phyloP scores from a whole-genome alignment of 495 filamentous ascomycete genomes.

The Xylaria flabelliformis region DNA sequence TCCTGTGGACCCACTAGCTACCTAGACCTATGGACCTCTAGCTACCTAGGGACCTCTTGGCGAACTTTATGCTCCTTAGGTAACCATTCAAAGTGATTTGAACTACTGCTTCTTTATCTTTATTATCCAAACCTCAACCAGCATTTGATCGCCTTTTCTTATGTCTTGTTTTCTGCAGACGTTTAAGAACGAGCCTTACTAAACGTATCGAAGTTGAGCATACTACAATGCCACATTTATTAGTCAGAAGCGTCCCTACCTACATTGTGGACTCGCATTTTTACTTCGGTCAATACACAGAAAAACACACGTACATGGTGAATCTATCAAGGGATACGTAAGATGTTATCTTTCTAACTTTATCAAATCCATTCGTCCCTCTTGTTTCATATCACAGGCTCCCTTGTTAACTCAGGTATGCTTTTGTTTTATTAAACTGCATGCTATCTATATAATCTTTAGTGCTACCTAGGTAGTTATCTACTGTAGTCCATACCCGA shows the following conservation, averaged over 20 bases:
- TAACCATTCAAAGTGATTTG: neutral
- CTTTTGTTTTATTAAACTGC: neutral
- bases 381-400: neutral
- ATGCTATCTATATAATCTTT: neutral
- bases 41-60: too few relatives aligned
- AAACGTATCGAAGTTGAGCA: too few relatives aligned
- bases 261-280: neutral
- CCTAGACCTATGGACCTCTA: too few relatives aligned
- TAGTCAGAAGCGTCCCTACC: neutral
- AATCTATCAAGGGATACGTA: neutral
- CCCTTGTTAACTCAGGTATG: neutral
- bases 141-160: too few relatives aligned
- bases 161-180: too few relatives aligned
- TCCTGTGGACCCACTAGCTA: neutral
- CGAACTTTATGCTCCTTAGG: neutral
- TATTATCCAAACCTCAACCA: too few relatives aligned
- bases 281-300: neutral
- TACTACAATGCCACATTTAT: too few relatives aligned
- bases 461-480: neutral
- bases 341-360: neutral
- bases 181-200: too few relatives aligned
- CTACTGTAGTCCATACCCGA: neutral
- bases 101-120: too few relatives aligned
- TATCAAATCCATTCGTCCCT: neutral
- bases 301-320: neutral